A percentile compares a stretch with the other conserved stretches of the same genome.
phyloP scores from a whole-genome alignment of 495 filamentous ascomycete genomes.

The Aspergillus cavernicola region DNA sequence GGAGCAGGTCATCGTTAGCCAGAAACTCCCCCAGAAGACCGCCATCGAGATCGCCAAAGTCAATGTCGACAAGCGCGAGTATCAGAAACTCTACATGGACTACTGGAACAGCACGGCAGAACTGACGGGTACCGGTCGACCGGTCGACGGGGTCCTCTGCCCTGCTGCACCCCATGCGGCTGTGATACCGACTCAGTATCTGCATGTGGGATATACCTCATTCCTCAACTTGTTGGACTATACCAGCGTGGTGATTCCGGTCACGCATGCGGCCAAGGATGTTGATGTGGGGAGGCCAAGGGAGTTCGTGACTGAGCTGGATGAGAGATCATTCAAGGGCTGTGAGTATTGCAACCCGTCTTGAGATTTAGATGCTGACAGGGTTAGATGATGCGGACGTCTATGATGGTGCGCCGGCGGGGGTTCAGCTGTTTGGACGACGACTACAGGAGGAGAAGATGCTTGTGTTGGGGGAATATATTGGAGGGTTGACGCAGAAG shows the following conservation, averaged over 20 bases:
- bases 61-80: slow-evolving; percentile 56
- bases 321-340: slow-evolving; percentile 39
- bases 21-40: slow-evolving; percentile 26
- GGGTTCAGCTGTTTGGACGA: slow-evolving; percentile 40
- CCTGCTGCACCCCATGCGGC: slow-evolving; percentile 45
- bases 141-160: slow-evolving; percentile 52
- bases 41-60: slow-evolving; percentile 47
- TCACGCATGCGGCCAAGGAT: slow-evolving; percentile 51
- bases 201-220: slow-evolving; percentile 48
- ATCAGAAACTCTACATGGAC: slow-evolving; percentile 62
- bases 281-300: slow-evolving; percentile 42
- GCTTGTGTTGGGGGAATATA: slow-evolving; percentile 12
- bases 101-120: slow-evolving; percentile 63
- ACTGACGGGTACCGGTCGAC: slow-evolving; percentile 53
- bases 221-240: slow-evolving; percentile 59
- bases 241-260: slow-evolving; percentile 53
- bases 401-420: slow-evolving; percentile 54
- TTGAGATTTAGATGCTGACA: slow-evolving; percentile 3
- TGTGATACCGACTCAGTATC: slow-evolving; percentile 45
- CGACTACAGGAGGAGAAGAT: slow-evolving; percentile 17
- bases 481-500: neutral
- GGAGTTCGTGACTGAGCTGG: slow-evolving; percentile 38
- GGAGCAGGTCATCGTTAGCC: slow-evolving; percentile 32
- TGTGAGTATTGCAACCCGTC: slow-evolving; percentile 46
- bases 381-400: slow-evolving; percentile 47